Percentiles rank a stretch among this genome's conserved stretches.
Evolutionary conservation across 176 grass and related monocot species (phyloP).

Genomic region (Otatea glauca): DNA sequence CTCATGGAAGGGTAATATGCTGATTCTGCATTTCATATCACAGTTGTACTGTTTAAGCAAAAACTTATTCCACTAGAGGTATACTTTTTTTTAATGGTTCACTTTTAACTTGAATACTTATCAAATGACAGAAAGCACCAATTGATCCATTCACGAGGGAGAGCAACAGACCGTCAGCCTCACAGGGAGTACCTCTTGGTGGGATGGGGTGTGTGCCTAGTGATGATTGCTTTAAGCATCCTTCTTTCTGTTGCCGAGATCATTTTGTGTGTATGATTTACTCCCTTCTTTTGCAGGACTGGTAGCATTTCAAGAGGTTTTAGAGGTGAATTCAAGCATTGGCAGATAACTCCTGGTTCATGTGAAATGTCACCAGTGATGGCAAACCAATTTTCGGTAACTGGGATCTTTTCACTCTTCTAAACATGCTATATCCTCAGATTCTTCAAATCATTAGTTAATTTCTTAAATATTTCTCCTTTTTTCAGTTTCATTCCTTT

Average conservation of each 20-base stretch:
- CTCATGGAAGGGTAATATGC: slow-evolving; percentile 83
- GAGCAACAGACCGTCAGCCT: slow-evolving; percentile 73
- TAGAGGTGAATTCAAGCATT: slow-evolving; percentile 96
- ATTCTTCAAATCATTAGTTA: background rate
- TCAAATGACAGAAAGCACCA: slow-evolving; percentile 82
- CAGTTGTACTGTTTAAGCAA: slow-evolving; percentile 19
- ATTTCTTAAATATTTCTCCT: slow-evolving; percentile 16
- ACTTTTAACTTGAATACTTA: slow-evolving; percentile 53
- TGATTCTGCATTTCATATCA: slow-evolving; percentile 11
- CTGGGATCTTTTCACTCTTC: slow-evolving; percentile 23
- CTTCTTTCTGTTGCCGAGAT: slow-evolving; percentile 20
- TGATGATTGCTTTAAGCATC: slow-evolving; percentile 26
- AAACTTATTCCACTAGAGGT: background rate
- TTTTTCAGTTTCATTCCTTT: background rate
- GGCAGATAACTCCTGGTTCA: slow-evolving; percentile 94
- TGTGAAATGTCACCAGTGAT: slow-evolving; percentile 89
- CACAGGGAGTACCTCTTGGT: slow-evolving; percentile 92
- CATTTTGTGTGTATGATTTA: slow-evolving; percentile 36
- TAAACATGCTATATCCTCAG: slow-evolving; percentile 23
- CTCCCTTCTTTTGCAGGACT: slow-evolving; percentile 56
- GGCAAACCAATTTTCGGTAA: slow-evolving; percentile 99
- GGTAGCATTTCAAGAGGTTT: slow-evolving; percentile 98
- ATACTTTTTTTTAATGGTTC: slow-evolving; percentile 21
- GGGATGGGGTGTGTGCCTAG: slow-evolving; percentile 81
- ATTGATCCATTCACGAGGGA: slow-evolving; percentile 98